These are phyloP conservation scores for Eremothecium sinecaudum DNA, from an alignment of 1,139 yeast species.

Conservation along the genomic window DNA sequence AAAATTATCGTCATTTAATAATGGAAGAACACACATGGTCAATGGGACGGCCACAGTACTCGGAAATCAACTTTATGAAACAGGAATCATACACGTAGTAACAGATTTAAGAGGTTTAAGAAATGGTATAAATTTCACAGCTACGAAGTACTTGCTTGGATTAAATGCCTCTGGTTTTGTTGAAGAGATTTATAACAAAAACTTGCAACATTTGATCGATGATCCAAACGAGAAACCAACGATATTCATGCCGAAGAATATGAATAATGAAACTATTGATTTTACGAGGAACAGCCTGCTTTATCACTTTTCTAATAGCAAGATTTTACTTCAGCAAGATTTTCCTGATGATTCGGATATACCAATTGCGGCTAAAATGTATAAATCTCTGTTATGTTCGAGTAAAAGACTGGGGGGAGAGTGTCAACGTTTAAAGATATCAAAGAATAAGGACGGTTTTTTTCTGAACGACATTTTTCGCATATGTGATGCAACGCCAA, in stretches of 20 bases:
- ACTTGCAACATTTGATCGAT: slow-evolving; percentile 48
- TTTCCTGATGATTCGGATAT: slow-evolving; percentile 12
- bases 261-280: slow-evolving; percentile 33
- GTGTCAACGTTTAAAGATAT: slow-evolving; percentile 41
- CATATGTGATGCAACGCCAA: slow-evolving; percentile 38
- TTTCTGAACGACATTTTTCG: slow-evolving; percentile 40
- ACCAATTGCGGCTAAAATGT: slow-evolving; percentile 30
- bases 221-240: slow-evolving; percentile 42
- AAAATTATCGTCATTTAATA: slow-evolving; percentile 22
- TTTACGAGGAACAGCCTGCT: slow-evolving; percentile 35
- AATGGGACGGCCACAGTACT: slow-evolving; percentile 29
- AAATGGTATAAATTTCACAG: slow-evolving; percentile 42
- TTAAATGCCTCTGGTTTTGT: slow-evolving; percentile 60
- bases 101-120: slow-evolving; percentile 33
- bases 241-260: slow-evolving; percentile 41
- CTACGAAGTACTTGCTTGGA: slow-evolving; percentile 65
- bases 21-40: slow-evolving; percentile 30
- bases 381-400: slow-evolving; percentile 37
- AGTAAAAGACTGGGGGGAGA: slow-evolving; percentile 35
- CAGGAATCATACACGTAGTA: slow-evolving; percentile 59
- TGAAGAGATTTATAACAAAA: slow-evolving; percentile 56
- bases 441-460: slow-evolving; percentile 35
- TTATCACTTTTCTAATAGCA: slow-evolving; percentile 61
- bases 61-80: slow-evolving; percentile 41
- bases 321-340: slow-evolving; percentile 28